Evolutionary conservation across 2,329 filamentous ascomycete genomes (phyloP).

Genomic region (Scedosporium boydii): DNA sequence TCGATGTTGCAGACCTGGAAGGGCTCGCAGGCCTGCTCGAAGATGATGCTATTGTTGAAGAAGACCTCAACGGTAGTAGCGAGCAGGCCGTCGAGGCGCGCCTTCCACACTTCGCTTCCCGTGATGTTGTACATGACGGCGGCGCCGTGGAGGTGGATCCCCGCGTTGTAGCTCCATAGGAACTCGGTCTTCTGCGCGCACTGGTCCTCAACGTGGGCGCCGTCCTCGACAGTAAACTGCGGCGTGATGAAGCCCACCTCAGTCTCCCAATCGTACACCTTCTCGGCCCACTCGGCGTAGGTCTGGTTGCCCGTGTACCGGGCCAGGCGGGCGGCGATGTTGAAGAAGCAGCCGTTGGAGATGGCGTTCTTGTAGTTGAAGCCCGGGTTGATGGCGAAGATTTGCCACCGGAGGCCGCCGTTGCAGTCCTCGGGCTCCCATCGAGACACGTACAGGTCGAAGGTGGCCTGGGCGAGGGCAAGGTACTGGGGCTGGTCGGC

Average conservation of each 20-base stretch:
- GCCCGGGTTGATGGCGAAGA: slow-evolving; percentile 68
- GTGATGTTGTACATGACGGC: slow-evolving; percentile 58
- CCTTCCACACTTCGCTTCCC: slow-evolving; percentile 40
- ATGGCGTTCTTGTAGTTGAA: slow-evolving; percentile 61
- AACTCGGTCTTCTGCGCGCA: slow-evolving; percentile 43
- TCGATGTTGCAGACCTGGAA: slow-evolving; percentile 55
- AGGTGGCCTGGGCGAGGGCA: slow-evolving; percentile 68
- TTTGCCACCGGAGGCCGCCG: slow-evolving; percentile 79
- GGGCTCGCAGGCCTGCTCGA: slow-evolving; percentile 58
- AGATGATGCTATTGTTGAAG: slow-evolving; percentile 46
- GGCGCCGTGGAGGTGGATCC: slow-evolving; percentile 52
- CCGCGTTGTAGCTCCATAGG: slow-evolving; percentile 59
- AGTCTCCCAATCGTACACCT: slow-evolving; percentile 57
- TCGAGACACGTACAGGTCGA: slow-evolving; percentile 64
- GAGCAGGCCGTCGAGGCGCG: slow-evolving; percentile 49
- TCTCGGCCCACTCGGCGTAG: slow-evolving; percentile 67
- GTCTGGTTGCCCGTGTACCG: slow-evolving; percentile 71
- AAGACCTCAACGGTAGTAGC: slow-evolving; percentile 42
- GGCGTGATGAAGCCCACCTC: slow-evolving; percentile 45
- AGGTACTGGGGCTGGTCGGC: slow-evolving; percentile 61
- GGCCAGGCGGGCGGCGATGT: slow-evolving; percentile 60
- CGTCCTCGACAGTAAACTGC: slow-evolving; percentile 46
- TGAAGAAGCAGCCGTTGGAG: slow-evolving; percentile 62
- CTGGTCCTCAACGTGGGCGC: slow-evolving; percentile 25
- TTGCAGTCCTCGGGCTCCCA: slow-evolving; percentile 58